Evolutionary conservation across 805 yeast species (phyloP).

Genomic region (Zygosaccharomyces bailii): DNA sequence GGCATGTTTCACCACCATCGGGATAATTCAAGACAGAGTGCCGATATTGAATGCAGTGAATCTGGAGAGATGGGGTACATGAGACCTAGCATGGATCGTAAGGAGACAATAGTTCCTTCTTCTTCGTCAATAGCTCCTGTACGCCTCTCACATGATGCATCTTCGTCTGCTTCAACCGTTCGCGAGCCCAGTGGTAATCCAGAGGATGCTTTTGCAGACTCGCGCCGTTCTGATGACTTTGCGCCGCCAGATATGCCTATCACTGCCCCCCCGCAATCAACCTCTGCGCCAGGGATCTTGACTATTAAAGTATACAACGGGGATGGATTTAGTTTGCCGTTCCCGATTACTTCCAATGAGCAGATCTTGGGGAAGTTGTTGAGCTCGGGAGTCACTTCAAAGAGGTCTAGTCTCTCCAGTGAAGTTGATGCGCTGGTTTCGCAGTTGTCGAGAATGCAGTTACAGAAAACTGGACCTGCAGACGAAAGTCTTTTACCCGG

Average conservation of each 20-base stretch:
- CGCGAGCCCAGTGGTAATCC: conserved; percentile 11
- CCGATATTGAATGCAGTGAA: conserved; percentile 1
- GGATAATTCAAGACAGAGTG: conserved; percentile 6
- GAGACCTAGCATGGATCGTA: conserved; percentile 23
- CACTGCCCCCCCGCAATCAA: conserved; percentile 14
- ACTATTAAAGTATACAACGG: conserved; percentile 76
- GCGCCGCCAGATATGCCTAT: conserved; percentile 11
- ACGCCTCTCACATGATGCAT: conserved; percentile 26
- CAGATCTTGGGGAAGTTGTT: conserved; percentile 63
- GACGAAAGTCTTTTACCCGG: conserved; percentile 37
- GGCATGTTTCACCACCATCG: conserved; percentile 17
- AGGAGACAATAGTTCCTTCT: conserved; percentile 32
- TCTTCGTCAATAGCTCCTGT: conserved; percentile 28
- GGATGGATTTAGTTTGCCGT: conserved; percentile 64
- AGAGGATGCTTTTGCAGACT: conserved; percentile 8
- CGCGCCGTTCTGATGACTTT: conserved; percentile 7
- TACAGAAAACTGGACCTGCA: conserved; percentile 33
- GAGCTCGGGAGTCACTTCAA: conserved; percentile 44
- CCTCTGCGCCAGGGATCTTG: conserved; percentile 62
- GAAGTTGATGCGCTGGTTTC: conserved; percentile 28
- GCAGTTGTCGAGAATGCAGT: conserved; percentile 27
- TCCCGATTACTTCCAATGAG: conserved; percentile 61
- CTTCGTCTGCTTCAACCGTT: conserved; percentile 25
- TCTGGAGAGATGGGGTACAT: not conserved
- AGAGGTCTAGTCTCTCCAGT: conserved; percentile 15